Evolutionary conservation across 2,329 filamentous ascomycete species (phyloP), one percentile per base, ranked within the genome.

Genomic region (Hypoxylon sp.): DNA sequence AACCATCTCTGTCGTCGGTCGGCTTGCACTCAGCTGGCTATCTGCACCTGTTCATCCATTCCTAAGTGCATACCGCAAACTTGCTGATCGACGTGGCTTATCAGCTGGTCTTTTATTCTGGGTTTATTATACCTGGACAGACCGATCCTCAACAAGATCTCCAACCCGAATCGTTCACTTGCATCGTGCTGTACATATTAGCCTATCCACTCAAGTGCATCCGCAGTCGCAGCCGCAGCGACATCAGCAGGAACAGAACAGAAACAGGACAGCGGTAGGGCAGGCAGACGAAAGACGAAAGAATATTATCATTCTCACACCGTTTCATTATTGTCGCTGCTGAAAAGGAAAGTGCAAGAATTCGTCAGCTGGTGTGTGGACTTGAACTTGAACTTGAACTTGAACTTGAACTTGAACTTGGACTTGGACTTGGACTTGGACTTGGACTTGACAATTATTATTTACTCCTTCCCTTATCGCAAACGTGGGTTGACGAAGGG

Each of bases 71-170:
- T 41, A 45, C 42, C 38, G 40, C 23, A 46, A 53, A 48, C 25
- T 32, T 49, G 38, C 27, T 47, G 56, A 59, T 59, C 56, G 49
- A 46, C 45, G 32, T 46, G 54, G 36, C 49, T 20, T 41, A 40
- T 48, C 46, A 56, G 36, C 37, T 41, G 36, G 27, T 50, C 31
- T 49, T 45, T 26, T 57, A 34, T 49, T 34, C 23, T 25, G 19
- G 43, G 26, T 25, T 57, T 47, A 55, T 45, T 43, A 38, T 51
- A 53, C 48, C 38, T 48, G 45, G 36, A 45, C 20, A 36, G 49
- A 47, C 31, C 46, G 51, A 60, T 55, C 44, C 21, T 46, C 53
- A 32, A 51, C 50, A 46, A 43, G 56, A 44, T 54, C 43, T 49
- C 40, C 48, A 40, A 44, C 48, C 44, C 42, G 32, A 59, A 51